A percentile compares a stretch with the other conserved stretches of the same genome.
These are phyloP conservation scores for Cicer arietinum DNA, from an alignment of 306 rosid species.

Conservation along the genomic window DNA sequence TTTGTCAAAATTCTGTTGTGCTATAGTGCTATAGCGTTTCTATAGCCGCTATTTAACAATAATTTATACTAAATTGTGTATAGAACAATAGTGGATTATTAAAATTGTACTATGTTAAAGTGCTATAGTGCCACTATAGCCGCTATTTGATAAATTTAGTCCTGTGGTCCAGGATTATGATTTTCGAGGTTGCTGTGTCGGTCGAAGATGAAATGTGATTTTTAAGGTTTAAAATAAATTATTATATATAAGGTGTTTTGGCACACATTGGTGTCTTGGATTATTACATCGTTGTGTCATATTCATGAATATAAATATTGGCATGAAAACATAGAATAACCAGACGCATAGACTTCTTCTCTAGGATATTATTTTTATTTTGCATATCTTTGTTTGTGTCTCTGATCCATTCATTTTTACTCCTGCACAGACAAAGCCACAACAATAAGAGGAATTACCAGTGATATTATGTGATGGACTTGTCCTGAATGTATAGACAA, in stretches of 20 bases:
- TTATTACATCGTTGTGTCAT: not conserved
- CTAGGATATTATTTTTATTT: not conserved
- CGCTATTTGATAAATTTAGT: too few relatives aligned
- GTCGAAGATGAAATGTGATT: conserved; percentile 20
- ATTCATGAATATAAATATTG: not conserved
- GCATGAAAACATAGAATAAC: conserved; percentile 2
- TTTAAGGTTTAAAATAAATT: not conserved
- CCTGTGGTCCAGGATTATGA: not conserved
- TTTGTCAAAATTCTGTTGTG: too few relatives aligned
- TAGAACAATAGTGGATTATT: too few relatives aligned
- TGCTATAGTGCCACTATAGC: too few relatives aligned
- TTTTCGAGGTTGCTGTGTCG: not conserved
- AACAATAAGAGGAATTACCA: conserved; percentile 7
- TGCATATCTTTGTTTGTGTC: conserved; percentile 30
- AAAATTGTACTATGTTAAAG: too few relatives aligned
- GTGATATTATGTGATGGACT: conserved; percentile 29
- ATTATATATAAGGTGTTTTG: not conserved
- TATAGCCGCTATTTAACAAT: too few relatives aligned
- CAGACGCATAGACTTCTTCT: not conserved
- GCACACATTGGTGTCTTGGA: not conserved
- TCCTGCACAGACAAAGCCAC: conserved; percentile 43
- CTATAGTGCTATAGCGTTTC: too few relatives aligned
- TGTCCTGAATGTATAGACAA: conserved; percentile 36
- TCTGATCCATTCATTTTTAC: conserved; percentile 27
- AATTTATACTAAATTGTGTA: too few relatives aligned